Evolutionary conservation across 495 filamentous ascomycete genomes (phyloP).

Genomic region (Neurospora sp.): DNA sequence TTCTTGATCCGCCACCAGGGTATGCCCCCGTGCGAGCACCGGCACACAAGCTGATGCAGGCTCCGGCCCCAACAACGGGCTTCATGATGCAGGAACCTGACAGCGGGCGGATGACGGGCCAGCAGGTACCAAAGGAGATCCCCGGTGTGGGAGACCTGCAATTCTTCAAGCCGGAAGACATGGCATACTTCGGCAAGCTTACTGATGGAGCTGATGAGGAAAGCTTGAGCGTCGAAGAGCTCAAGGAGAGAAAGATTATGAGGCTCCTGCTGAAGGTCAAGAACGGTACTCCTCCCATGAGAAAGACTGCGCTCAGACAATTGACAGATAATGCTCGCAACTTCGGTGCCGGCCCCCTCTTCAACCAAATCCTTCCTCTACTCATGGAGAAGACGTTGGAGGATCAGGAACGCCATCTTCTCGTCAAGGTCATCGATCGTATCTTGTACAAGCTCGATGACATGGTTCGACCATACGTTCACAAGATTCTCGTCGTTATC

Average conservation of each 20-base stretch:
- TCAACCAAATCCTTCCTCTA: conserved; percentile 94
- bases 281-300: conserved; percentile 97
- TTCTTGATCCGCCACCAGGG: conserved; percentile 84
- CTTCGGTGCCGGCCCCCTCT: conserved; percentile 89
- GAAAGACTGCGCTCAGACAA: conserved; percentile 97
- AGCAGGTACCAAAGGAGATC: conserved; percentile 92
- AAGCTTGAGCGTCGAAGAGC: conserved; percentile 80
- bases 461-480: conserved; percentile 89
- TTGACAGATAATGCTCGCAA: conserved; percentile 96
- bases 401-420: conserved; percentile 95
- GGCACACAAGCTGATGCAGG: conserved; percentile 66
- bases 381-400: conserved; percentile 98
- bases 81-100: conserved; percentile 99
- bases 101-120: conserved; percentile 66
- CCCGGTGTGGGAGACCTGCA: conserved; percentile 95
- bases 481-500: conserved; percentile 98
- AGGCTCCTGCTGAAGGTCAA: conserved; percentile 94
- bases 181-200: conserved; percentile 97
- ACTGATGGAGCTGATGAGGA: conserved; percentile 93
- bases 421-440: conserved; percentile 98
- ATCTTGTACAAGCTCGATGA: conserved; percentile 98
- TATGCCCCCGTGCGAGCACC: conserved; percentile 78
- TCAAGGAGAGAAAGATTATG: conserved; percentile 99
- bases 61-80: conserved; percentile 60
- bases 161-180: conserved; percentile 98